These are phyloP conservation scores for Penicillium tannophilum DNA, from an alignment of 495 filamentous ascomycete species.

Conservation along the genomic window DNA sequence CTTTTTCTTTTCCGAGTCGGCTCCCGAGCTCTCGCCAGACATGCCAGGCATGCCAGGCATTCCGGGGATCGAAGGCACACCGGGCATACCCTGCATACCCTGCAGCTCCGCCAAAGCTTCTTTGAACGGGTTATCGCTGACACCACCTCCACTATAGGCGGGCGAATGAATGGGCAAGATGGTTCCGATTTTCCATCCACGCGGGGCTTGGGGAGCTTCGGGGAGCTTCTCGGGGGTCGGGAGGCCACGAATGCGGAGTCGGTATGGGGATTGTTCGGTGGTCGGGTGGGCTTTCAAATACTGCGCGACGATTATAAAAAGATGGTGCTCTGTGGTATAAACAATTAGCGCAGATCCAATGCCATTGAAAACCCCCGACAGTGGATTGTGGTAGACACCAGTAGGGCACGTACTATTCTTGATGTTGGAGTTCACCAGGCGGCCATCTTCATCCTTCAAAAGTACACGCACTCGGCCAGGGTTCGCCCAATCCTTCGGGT, in stretches of 20 bases:
- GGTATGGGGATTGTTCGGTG: slow-evolving; percentile 64
- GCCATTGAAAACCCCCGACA: background rate
- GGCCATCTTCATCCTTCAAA: slow-evolving; percentile 61
- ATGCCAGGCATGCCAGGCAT: slow-evolving; percentile 43
- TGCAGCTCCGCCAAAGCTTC: slow-evolving; percentile 97
- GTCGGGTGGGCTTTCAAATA: slow-evolving; percentile 79
- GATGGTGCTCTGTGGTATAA: slow-evolving; percentile 68
- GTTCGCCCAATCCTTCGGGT: slow-evolving; percentile 98
- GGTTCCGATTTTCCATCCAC: slow-evolving; percentile 87
- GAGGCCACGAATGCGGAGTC: slow-evolving; percentile 67
- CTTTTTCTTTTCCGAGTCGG: slow-evolving; percentile 48
- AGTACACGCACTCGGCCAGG: slow-evolving; percentile 83
- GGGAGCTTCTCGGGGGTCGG: slow-evolving; percentile 66
- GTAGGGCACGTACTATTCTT: slow-evolving; percentile 70
- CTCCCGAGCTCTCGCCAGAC: slow-evolving; percentile 38
- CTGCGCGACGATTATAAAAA: slow-evolving; percentile 73
- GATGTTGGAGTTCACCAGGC: slow-evolving; percentile 51
- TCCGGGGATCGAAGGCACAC: slow-evolving; percentile 48
- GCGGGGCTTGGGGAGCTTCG: slow-evolving; percentile 72
- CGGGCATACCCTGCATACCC: slow-evolving; percentile 56
- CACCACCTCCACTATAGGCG: slow-evolving; percentile 88
- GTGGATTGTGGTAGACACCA: background rate
- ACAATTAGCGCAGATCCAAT: slow-evolving; percentile 5
- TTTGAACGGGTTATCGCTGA: slow-evolving; percentile 94
- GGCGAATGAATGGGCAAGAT: slow-evolving; percentile 85